Conservation (phyloP, 2,329 filamentous ascomycete genomes). For the Fusarium transvaalense region DNA sequence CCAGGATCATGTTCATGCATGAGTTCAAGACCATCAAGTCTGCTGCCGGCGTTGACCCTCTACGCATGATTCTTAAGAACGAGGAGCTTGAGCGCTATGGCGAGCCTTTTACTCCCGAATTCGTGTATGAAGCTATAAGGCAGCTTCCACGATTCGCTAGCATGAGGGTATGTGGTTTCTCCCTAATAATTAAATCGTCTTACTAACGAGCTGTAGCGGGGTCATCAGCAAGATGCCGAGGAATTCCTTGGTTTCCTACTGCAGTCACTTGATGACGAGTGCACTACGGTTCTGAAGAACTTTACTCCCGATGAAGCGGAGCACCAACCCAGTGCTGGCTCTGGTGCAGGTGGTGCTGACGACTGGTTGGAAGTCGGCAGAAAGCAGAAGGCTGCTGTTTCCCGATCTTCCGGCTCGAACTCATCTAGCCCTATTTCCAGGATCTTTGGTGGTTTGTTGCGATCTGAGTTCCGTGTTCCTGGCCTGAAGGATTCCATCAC, state of each 20-base stretch:
- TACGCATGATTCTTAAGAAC: slow-evolving; percentile 79
- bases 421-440: slow-evolving; percentile 87
- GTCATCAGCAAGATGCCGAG: slow-evolving; percentile 97
- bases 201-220: slow-evolving; percentile 68
- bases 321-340: slow-evolving; percentile 45
- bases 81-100: slow-evolving; percentile 91
- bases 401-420: slow-evolving; percentile 83
- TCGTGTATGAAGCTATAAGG: slow-evolving; percentile 93
- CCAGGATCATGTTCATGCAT: slow-evolving; percentile 92
- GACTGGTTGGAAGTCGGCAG: slow-evolving; percentile 94
- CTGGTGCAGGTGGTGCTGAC: slow-evolving; percentile 51
- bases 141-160: slow-evolving; percentile 88
- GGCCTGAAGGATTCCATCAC: slow-evolving; percentile 93
- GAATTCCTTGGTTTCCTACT: slow-evolving; percentile 95
- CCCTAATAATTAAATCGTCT: too few species aligned
- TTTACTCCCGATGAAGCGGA: slow-evolving; percentile 50
- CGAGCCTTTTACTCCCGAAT: slow-evolving; percentile 91
- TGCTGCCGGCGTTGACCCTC: slow-evolving; percentile 78
- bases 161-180: slow-evolving; percentile 78
- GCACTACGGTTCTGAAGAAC: slow-evolving; percentile 75
- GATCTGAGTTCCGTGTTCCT: slow-evolving; percentile 88
- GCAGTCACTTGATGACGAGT: slow-evolving; percentile 94
- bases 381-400: slow-evolving; percentile 88
- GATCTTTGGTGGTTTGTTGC: slow-evolving; percentile 91
- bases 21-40: slow-evolving; percentile 90